phyloP scores from a whole-genome alignment of 2,329 filamentous ascomycete genomes.

The Metarhizium rileyi region DNA sequence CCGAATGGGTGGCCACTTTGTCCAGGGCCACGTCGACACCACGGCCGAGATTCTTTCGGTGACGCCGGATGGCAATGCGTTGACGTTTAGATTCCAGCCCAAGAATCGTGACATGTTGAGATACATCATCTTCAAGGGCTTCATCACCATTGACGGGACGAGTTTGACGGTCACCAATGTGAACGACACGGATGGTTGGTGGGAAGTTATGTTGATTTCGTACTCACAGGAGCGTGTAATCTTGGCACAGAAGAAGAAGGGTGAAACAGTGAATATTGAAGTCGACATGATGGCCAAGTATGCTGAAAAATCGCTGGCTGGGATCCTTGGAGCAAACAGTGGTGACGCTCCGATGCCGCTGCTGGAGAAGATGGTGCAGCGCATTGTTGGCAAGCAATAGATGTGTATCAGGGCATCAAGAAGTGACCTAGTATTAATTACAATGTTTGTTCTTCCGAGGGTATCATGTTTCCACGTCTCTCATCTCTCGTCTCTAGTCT shows the following conservation, averaged over 20 bases:
- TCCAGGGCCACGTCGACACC: slow-evolving; percentile 95
- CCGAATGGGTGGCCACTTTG: slow-evolving; percentile 96
- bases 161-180: slow-evolving; percentile 88
- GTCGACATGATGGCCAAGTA: slow-evolving; percentile 85
- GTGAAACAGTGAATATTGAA: slow-evolving; percentile 83
- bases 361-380: slow-evolving; percentile 63
- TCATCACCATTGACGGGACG: slow-evolving; percentile 86
- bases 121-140: slow-evolving; percentile 95
- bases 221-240: slow-evolving; percentile 94
- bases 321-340: slow-evolving; percentile 48
- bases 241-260: slow-evolving; percentile 64
- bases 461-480: slow-evolving; percentile 17
- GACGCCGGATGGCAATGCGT: slow-evolving; percentile 76
- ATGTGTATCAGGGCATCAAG: background rate
- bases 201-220: slow-evolving; percentile 94
- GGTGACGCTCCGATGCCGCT: slow-evolving; percentile 43
- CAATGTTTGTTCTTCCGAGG: background rate
- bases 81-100: slow-evolving; percentile 77
- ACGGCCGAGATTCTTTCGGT: slow-evolving; percentile 65
- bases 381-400: slow-evolving; percentile 45
- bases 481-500: no score
- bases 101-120: slow-evolving; percentile 58
- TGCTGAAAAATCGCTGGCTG: slow-evolving; percentile 79
- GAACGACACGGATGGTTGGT: slow-evolving; percentile 68
- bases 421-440: background rate